Evolutionary conservation across 2,329 filamentous ascomycete species (phyloP), one percentile per base, ranked within the genome.

Genomic region (Macrophomina phaseolina): DNA sequence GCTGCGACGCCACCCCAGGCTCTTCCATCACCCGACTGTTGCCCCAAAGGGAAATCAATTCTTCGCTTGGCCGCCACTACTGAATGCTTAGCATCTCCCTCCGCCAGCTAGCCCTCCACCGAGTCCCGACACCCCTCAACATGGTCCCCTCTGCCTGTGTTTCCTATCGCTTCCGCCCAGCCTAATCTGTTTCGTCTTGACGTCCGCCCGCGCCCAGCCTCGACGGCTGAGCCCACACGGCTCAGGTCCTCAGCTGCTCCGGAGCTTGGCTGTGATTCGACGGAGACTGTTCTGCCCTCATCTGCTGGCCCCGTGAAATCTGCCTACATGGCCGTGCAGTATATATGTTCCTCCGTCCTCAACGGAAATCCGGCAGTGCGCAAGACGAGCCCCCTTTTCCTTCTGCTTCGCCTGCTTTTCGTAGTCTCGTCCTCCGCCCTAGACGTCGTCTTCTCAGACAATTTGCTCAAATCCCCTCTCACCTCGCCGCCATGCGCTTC

Each of bases 401-500:
- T 38, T 38, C 36, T 60, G 18, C 16, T 16, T 12, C 12, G 11
- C 16, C 16, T 16, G 7, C 42, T 45, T 45, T 45, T 9, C 11
- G 18, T 45, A n/a, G 51, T 48, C 23, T 14, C 52, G 30, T 30
- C 52, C 60, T 34, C 55, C 23, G 23, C 23, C 23, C 23, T 23
- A 23, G 23, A 16, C 23, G 6, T 23, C 14, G 34, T 14, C n/a
- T 36, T n/a, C 34, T 28, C 32, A n/a, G 18, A 55, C 7, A 55
- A 56, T 49, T 4, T 32, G 51, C 42, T 40, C 55, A 48, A 42
- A 23, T 38, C 36, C 46, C 60, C 36, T n/a, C 18, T 23, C 46
- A 30, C 36, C 30, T 11, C 18, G 12, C 61, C 56, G 60, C 45
- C 46, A 74, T 74, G 72, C 70, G 63, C 36, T 58, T 66, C 52